These are phyloP conservation scores for Phialophora verrucosa DNA, from an alignment of 2,329 filamentous ascomycete genomes.

Conservation along the genomic window DNA sequence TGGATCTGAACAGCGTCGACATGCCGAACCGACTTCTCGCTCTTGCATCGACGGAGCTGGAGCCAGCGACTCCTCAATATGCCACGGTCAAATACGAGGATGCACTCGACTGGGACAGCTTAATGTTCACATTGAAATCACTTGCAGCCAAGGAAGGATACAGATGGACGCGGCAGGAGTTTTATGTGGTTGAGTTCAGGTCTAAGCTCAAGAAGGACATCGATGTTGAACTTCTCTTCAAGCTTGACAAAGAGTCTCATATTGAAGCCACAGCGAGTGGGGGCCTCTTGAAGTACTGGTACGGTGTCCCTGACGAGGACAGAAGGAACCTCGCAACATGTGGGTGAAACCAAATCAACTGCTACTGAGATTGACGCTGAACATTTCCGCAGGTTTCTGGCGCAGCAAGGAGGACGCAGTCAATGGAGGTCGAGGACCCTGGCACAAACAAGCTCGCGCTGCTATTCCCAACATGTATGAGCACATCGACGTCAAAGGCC, in stretches of 20 bases:
- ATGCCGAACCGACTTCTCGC: slow-evolving; percentile 72
- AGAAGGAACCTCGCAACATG: slow-evolving; percentile 83
- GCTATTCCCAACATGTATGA: slow-evolving; percentile 59
- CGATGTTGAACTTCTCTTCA: slow-evolving; percentile 70
- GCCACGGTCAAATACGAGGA: slow-evolving; percentile 74
- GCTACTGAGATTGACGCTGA: slow-evolving; percentile 2
- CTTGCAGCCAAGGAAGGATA: slow-evolving; percentile 57
- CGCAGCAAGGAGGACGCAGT: slow-evolving; percentile 65
- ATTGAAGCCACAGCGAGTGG: slow-evolving; percentile 78
- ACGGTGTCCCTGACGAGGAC: slow-evolving; percentile 72
- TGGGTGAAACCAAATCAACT: slow-evolving; percentile 45
- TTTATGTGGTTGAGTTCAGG: slow-evolving; percentile 86
- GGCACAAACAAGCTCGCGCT: slow-evolving; percentile 60
- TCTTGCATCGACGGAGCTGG: slow-evolving; percentile 69
- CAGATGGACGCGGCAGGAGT: slow-evolving; percentile 66
- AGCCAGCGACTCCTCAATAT: slow-evolving; percentile 70
- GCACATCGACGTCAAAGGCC: slow-evolving; percentile 71
- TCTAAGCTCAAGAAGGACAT: slow-evolving; percentile 72
- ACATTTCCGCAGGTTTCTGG: slow-evolving; percentile 64
- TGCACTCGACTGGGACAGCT: slow-evolving; percentile 79
- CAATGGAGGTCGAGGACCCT: slow-evolving; percentile 63
- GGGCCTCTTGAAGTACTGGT: slow-evolving; percentile 93
- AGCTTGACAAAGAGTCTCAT: slow-evolving; percentile 78
- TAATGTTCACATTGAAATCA: slow-evolving; percentile 61
- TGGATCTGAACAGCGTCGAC: slow-evolving; percentile 72